These are phyloP conservation scores for Colletotrichum sp. DNA, from an alignment of 2,329 filamentous ascomycete genomes.

Conservation along the genomic window DNA sequence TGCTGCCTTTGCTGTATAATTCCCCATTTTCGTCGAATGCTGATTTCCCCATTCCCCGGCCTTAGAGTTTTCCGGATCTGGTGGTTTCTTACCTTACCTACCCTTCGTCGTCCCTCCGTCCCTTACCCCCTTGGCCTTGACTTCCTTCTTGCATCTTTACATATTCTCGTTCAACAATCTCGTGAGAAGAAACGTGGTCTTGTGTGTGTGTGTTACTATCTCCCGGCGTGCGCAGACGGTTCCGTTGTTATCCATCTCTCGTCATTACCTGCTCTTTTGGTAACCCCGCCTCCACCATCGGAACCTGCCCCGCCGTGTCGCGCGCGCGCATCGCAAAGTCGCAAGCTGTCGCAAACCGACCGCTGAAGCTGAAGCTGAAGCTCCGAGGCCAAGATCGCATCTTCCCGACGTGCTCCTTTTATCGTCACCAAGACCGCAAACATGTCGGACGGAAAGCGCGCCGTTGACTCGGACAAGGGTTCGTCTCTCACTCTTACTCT, in stretches of 20 bases:
- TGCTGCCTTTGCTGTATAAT: neutral
- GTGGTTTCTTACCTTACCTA: neutral
- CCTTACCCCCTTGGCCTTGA: neutral
- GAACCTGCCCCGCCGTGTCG: conserved; percentile 8
- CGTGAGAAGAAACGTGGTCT: neutral
- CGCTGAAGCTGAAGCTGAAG: neutral
- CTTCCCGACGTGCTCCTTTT: neutral
- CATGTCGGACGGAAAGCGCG: conserved; percentile 29
- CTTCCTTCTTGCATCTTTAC: neutral
- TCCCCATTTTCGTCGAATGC: neutral
- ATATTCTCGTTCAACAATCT: neutral
- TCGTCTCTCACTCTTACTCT: neutral
- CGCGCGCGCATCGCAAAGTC: neutral
- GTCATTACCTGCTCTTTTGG: neutral
- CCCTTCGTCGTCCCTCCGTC: neutral
- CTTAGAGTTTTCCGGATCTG: neutral
- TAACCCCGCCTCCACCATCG: conserved; percentile 19
- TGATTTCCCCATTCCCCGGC: neutral
- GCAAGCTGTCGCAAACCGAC: neutral
- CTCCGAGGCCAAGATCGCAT: neutral
- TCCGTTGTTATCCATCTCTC: neutral
- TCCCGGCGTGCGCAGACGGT: neutral
- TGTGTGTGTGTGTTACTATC: neutral
- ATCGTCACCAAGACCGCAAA: neutral
- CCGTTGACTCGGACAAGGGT: conserved; percentile 47